Base-by-base conservation (phyloP, 768 basidiomycete species). In the Kwoniella heveanensis region DNA sequence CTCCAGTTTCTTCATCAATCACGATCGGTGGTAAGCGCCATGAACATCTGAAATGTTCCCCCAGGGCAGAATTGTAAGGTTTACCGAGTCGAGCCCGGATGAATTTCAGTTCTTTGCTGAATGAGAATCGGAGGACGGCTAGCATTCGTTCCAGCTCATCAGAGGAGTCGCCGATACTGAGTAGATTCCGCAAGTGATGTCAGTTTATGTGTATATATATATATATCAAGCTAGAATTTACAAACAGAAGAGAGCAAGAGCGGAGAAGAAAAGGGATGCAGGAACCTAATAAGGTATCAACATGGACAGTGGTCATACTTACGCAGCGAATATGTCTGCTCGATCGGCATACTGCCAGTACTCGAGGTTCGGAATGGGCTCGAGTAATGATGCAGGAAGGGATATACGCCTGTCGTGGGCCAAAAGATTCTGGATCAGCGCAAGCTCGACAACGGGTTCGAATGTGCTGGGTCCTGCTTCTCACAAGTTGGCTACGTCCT, bases 91-190 rank as follows among this genome's bases (percentile, higher is more conserved):
- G 92, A 24, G 92, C 91, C 62, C 90, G 87, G 53, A 95, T 82
- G 75, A 91, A 92, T 82, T 93, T 95, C 79, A 96, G 88, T 73
- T 97, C 92, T 77, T 96, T 96, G 53, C 91, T 89, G 78, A 95
- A 91, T 6, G 87, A 82, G 76, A 92, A 97, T 44, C 93, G 85
- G 46, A 97, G 77, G 4, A 91, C 89, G 44, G 92, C 89, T n/a
- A 98, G 82, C 89, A 98, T 94, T 46, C 95, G 87, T 69, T 93
- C 90, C 68, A 99, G 88, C n/a, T 92, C 88, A 77, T 95, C 92
- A 32, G 88, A 84, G 21, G 89, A 90, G 74, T 95, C 92, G 70
- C 95, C 96, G 73, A 97, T 90, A 39, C 93, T 96, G 78, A 9
- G 54, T 24, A 13, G 29, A 25, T 19, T 21, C 30, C 59, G 32